Evolutionary conservation across 306 rosid genomes (phyloP).

Genomic region (Rubus parviflorus): DNA sequence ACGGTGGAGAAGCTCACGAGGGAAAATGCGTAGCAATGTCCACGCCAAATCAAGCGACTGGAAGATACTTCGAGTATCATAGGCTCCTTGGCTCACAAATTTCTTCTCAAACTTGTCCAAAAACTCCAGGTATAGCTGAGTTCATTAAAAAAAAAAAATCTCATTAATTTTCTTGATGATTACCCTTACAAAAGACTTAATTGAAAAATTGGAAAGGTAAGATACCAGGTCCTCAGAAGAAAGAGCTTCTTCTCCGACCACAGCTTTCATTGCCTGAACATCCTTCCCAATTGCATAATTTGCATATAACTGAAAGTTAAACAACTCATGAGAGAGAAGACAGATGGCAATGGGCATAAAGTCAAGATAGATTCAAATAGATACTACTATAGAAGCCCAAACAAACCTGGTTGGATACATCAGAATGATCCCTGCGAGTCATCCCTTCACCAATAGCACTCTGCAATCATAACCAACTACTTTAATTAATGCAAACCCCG

Average conservation of each 20-base stretch:
- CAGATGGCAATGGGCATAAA: conserved; percentile 21
- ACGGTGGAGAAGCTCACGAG: conserved; percentile 99
- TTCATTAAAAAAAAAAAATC: conserved; percentile 5
- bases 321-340: conserved; percentile 11
- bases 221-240: conserved; percentile 97
- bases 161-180: conserved; percentile 22
- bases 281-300: conserved; percentile 99
- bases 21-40: conserved; percentile 97
- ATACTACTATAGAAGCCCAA: conserved; percentile 8
- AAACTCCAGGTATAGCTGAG: conserved; percentile 93
- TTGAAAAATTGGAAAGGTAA: conserved; percentile 6
- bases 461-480: conserved; percentile 50
- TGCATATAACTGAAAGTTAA: conserved; percentile 78
- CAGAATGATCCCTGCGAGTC: conserved; percentile 97
- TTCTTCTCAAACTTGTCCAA: conserved; percentile 99
- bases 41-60: conserved; percentile 98
- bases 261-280: conserved; percentile 99
- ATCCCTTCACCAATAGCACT: conserved; percentile 99
- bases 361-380: background rate
- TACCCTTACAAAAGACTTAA: conserved; percentile 7
- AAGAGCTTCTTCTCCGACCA: conserved; percentile 99
- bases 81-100: conserved; percentile 95
- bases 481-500: background rate
- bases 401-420: conserved; percentile 96
- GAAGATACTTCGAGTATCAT: conserved; percentile 95